Conservation (phyloP, 495 filamentous ascomycete genomes). For the Aspergillus coremiiformis region DNA sequence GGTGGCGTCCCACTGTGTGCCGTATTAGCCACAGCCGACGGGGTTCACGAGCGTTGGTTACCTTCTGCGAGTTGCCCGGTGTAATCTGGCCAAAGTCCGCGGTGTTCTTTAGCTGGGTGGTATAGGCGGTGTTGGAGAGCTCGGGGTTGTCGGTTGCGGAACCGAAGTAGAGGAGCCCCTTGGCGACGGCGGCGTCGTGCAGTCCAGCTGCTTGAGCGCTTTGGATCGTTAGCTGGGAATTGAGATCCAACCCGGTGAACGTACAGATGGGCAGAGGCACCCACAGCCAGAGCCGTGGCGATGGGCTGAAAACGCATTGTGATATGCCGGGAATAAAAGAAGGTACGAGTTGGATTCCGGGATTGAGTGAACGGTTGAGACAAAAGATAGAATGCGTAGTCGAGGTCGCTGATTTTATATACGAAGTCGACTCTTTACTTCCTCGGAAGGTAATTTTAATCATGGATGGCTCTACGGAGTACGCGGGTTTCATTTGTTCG, state of each 20-base stretch:
- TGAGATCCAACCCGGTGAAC: neutral
- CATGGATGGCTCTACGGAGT: neutral
- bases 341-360: neutral
- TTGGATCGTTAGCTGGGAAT: neutral
- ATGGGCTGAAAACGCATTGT: slow-evolving; percentile 21
- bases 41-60: too few relatives aligned
- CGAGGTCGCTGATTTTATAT: too few relatives aligned
- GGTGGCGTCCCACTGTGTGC: slow-evolving; percentile 40
- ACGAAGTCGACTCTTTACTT: too few relatives aligned
- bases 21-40: slow-evolving; percentile 1
- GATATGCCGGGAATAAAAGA: neutral
- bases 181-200: slow-evolving; percentile 45
- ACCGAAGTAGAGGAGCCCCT: slow-evolving; percentile 52
- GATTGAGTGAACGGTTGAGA: neutral
- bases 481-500: neutral
- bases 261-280: slow-evolving; percentile 22
- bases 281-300: slow-evolving; percentile 20
- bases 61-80: slow-evolving; percentile 53
- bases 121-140: slow-evolving; percentile 44
- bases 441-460: neutral
- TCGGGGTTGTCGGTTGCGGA: slow-evolving; percentile 50
- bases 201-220: slow-evolving; percentile 27
- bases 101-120: slow-evolving; percentile 36
- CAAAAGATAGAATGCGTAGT: neutral
- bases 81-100: slow-evolving; percentile 53